Evolutionary conservation across 2,329 filamentous ascomycete genomes (phyloP).

Genomic region (Sphaceloma murrayae): DNA sequence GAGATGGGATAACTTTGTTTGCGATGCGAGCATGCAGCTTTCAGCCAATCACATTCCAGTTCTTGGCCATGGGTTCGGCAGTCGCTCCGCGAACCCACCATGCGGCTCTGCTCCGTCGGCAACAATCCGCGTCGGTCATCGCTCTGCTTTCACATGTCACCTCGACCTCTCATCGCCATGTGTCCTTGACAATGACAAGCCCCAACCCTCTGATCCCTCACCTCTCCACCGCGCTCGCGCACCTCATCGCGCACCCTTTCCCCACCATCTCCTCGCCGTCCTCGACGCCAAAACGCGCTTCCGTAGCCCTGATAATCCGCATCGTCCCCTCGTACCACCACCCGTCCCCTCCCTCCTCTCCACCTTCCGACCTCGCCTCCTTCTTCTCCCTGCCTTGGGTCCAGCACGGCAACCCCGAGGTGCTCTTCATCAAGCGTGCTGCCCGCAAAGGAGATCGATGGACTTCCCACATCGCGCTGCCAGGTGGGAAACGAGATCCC

Average conservation of each 20-base stretch:
- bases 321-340: conserved; percentile 51
- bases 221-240: conserved; percentile 35
- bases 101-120: conserved; percentile 1
- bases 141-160: not conserved
- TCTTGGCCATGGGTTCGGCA: not conserved
- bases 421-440: conserved; percentile 63
- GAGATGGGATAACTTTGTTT: conserved; percentile 11
- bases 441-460: conserved; percentile 56
- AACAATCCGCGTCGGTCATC: no score
- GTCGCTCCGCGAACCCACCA: conserved; percentile 7
- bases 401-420: conserved; percentile 54
- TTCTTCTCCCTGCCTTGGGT: conserved; percentile 60
- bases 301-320: conserved; percentile 55
- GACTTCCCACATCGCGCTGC: conserved; percentile 60
- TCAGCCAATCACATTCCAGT: conserved; percentile 9
- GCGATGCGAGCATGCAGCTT: not conserved
- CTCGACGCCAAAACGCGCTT: conserved; percentile 49
- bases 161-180: not conserved
- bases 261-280: conserved; percentile 42
- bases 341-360: conserved; percentile 27
- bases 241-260: conserved; percentile 39
- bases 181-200: not conserved
- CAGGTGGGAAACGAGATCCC: conserved; percentile 57
- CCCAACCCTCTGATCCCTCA: conserved; percentile 28
- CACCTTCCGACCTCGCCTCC: conserved; percentile 35